phyloP scores from a whole-genome alignment of 805 yeast genomes.

The Metschnikowia hibisci region DNA sequence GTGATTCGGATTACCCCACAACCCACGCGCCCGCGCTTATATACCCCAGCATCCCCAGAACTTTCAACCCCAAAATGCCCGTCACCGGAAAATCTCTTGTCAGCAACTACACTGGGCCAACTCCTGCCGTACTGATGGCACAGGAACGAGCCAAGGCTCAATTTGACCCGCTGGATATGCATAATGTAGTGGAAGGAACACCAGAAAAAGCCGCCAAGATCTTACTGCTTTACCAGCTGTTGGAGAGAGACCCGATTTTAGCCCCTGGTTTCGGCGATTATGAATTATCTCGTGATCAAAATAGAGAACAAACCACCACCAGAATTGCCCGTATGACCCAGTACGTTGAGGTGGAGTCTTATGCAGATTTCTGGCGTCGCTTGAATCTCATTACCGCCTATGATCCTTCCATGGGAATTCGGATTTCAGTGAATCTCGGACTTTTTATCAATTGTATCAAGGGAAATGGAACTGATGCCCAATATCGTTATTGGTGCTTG shows the following conservation, averaged over 20 bases:
- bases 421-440: slow-evolving; percentile 38
- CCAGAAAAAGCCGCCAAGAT: slow-evolving; percentile 30
- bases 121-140: slow-evolving; percentile 29
- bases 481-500: slow-evolving; percentile 36
- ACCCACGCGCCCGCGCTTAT: slow-evolving; percentile 3
- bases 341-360: slow-evolving; percentile 32
- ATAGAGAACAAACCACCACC: slow-evolving; percentile 30
- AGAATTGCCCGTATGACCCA: slow-evolving; percentile 35
- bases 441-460: slow-evolving; percentile 36
- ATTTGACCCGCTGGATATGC: slow-evolving; percentile 38
- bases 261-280: slow-evolving; percentile 29
- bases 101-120: slow-evolving; percentile 26
- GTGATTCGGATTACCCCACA: slow-evolving; percentile 9
- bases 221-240: slow-evolving; percentile 27
- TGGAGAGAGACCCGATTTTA: slow-evolving; percentile 39
- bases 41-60: neutral
- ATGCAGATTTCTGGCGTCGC: slow-evolving; percentile 31
- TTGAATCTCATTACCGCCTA: slow-evolving; percentile 34
- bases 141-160: slow-evolving; percentile 31
- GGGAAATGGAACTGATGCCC: slow-evolving; percentile 40
- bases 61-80: slow-evolving; percentile 14
- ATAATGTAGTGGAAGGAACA: slow-evolving; percentile 40
- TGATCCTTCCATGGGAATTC: slow-evolving; percentile 38
- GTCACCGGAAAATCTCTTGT: slow-evolving; percentile 21
- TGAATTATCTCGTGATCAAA: slow-evolving; percentile 28